Base-by-base conservation (phyloP, 257 asterid genomes). In the Gentiana straminea region DNA sequence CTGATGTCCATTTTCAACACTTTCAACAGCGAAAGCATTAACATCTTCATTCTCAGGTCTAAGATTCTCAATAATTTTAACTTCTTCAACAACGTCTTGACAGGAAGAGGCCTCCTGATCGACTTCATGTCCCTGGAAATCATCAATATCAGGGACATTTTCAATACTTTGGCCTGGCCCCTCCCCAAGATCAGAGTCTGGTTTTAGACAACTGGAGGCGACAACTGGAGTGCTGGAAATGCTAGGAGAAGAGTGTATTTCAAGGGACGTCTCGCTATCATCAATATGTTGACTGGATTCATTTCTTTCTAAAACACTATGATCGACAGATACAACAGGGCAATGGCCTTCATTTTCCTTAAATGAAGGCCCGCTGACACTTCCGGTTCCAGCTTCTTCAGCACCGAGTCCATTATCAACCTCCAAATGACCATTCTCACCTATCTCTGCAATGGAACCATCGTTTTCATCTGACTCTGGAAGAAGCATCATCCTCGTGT, bases 121-220 rank as follows among this genome's bases (percentile, higher is more conserved):
- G 47, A 47, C 13, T 52, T 59, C 59, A 34, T 45, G 46, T 24
- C 61, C 48, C 46, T 45, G 8, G 35, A 24, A 24, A 24, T 24
- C 24, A 24, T 24, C 8, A 36, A 13, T 48, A 35, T 35, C 66
- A 44, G 35, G 57, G 32, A 37, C 47, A 44, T 5, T 36, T 61
- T 36, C 51, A 61, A 24, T 13, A 49, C 50, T 52, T 39, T 53
- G 51, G 48, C 35, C 45, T 13, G 63, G 61, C 44, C 55, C 9
- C 33, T 8, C 58, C 61, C 9, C 7, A 41, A 41, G 9, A 0
- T 41, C 46, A 54, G 56, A 58, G 51, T 61, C 65, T 60, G 75
- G 55, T 62, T 67, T 56, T 49, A 63, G 32, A 50, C 35, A 48
- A 58, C 62, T 71, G 59, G 60, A 53, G 44, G 56, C 57, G 68